Conservation (phyloP, 306 rosid species). For the Quercus gilva region DNA sequence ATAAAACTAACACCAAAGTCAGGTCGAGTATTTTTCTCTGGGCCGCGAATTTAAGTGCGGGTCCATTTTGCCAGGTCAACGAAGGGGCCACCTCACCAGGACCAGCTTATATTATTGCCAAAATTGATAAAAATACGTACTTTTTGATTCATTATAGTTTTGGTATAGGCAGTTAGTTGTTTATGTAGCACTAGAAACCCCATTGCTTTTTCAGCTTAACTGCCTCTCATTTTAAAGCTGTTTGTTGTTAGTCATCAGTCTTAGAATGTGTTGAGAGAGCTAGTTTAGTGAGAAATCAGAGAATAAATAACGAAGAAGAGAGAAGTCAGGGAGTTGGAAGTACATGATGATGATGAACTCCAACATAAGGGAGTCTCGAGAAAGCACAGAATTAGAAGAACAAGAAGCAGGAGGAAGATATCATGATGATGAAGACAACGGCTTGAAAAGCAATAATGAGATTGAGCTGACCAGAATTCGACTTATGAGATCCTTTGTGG, state of each 20-base stretch:
- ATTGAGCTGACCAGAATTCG: conserved; percentile 6
- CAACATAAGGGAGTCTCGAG: not conserved
- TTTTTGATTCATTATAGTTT: no score
- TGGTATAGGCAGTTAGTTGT: no score
- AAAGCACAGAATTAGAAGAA: not conserved
- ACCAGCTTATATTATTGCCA: no score
- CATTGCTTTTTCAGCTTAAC: no score
- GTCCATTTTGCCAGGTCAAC: no score
- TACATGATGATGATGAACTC: not conserved
- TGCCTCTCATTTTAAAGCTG: not conserved
- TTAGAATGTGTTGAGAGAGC: not conserved
- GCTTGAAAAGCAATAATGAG: not conserved
- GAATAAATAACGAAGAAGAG: not conserved
- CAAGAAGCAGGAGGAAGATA: no score
- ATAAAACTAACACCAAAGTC: no score
- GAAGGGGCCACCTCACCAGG: no score
- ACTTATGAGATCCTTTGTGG: conserved; percentile 23
- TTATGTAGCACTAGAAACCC: no score
- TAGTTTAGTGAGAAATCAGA: not conserved
- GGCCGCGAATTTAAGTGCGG: no score
- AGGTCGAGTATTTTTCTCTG: no score
- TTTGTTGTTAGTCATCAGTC: not conserved
- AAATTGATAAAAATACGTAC: no score
- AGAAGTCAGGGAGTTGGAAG: not conserved
- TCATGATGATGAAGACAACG: not conserved